Conservation (phyloP, 352 stramenopile species). For the Saprolegnia parasitica region DNA sequence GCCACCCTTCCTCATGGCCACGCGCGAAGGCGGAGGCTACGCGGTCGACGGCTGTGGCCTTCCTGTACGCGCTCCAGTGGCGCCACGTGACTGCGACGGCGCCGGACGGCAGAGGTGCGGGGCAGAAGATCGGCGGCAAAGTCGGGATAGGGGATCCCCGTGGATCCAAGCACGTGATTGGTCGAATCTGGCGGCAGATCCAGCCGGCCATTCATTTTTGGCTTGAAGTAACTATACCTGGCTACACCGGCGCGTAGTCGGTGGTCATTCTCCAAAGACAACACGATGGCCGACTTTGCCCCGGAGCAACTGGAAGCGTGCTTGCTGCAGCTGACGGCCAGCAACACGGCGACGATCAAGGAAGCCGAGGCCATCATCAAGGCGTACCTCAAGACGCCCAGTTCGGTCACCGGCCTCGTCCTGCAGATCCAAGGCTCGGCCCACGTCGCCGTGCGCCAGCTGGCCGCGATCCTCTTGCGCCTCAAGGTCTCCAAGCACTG, state of each 20-base stretch:
- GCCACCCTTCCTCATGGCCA: no score
- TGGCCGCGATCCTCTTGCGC: constrained; percentile 90
- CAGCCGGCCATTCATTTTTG: constrained; percentile 27
- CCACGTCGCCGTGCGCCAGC: constrained; percentile 83
- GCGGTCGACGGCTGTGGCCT: no score
- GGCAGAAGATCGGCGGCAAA: no score
- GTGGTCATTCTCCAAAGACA: constrained; percentile 24
- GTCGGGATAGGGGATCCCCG: neutral
- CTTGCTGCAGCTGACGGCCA: constrained; percentile 88
- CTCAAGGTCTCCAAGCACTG: constrained; percentile 94
- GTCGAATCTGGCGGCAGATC: constrained; percentile 2
- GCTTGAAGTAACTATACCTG: constrained; percentile 18
- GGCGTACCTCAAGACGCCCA: constrained; percentile 88
- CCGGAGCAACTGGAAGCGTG: constrained; percentile 82
- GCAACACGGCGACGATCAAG: constrained; percentile 94
- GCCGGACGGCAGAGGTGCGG: no score
- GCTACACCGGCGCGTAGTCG: neutral
- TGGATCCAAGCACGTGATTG: neutral
- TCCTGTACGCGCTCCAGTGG: no score
- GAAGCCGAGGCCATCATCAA: constrained; percentile 91
- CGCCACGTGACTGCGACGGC: no score
- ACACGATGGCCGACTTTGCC: constrained; percentile 49
- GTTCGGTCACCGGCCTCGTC: constrained; percentile 82
- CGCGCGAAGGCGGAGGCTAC: no score
- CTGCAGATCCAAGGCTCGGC: constrained; percentile 80